Conservation (phyloP, 2,329 filamentous ascomycete species). For the Xylariales sp. region DNA sequence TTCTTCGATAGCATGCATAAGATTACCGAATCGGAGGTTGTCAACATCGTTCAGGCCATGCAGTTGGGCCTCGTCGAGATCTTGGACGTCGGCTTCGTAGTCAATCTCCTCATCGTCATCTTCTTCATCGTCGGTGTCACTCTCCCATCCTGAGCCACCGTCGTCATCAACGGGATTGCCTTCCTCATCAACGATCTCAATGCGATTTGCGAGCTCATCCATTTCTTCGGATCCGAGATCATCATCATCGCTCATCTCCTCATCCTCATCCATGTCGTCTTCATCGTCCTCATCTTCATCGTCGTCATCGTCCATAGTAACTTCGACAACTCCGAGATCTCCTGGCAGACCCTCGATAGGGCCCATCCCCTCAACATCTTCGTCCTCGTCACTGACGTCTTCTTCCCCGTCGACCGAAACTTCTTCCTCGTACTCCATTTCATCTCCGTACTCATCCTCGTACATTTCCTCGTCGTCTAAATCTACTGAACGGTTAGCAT, state of each 20-base stretch:
- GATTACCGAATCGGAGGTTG: slow-evolving; percentile 40
- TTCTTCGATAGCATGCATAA: slow-evolving; percentile 52
- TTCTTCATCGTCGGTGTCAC: slow-evolving; percentile 53
- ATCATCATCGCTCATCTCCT: slow-evolving; percentile 55
- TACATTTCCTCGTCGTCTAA: slow-evolving; percentile 83
- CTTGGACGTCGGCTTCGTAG: slow-evolving; percentile 52
- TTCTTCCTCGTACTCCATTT: slow-evolving; percentile 86
- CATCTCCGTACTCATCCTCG: slow-evolving; percentile 84
- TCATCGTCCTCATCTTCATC: slow-evolving; percentile 59
- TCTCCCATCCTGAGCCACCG: slow-evolving; percentile 58
- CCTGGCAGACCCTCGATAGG: slow-evolving; percentile 72
- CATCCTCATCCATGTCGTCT: slow-evolving; percentile 53
- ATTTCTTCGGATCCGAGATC: slow-evolving; percentile 55
- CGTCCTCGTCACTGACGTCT: slow-evolving; percentile 83
- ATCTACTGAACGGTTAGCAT: too few relatives aligned
- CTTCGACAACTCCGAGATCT: slow-evolving; percentile 60
- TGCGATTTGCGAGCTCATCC: slow-evolving; percentile 45
- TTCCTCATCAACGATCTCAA: slow-evolving; percentile 61
- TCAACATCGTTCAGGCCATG: slow-evolving; percentile 40
- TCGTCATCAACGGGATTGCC: slow-evolving; percentile 57
- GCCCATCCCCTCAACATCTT: slow-evolving; percentile 77
- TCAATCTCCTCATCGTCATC: slow-evolving; percentile 48
- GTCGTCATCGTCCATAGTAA: slow-evolving; percentile 73
- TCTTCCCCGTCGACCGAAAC: slow-evolving; percentile 74
- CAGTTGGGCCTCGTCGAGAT: slow-evolving; percentile 48